Percentiles rank a stretch among this genome's conserved stretches.
Evolutionary conservation across 2,329 filamentous ascomycete genomes (phyloP).

Genomic region (Xylaria sp.): DNA sequence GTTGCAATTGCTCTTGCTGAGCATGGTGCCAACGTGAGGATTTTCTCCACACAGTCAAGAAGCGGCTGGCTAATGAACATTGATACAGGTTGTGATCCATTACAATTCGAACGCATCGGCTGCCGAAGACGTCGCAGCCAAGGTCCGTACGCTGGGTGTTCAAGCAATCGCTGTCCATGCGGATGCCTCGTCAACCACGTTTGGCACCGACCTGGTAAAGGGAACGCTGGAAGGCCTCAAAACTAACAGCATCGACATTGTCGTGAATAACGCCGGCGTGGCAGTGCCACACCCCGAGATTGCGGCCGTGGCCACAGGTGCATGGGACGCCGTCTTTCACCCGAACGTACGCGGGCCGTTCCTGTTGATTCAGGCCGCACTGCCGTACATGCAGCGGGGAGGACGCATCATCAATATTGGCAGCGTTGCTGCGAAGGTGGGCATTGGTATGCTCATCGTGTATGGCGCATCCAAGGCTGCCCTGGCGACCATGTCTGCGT

Average conservation of each 20-base stretch:
- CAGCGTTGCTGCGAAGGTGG: slow-evolving; percentile 14
- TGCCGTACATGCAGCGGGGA: slow-evolving; percentile 49
- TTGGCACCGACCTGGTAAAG: not conserved
- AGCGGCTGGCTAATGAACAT: not conserved
- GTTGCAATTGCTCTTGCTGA: slow-evolving; percentile 55
- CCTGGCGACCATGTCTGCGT: not conserved
- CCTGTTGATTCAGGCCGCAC: slow-evolving; percentile 45
- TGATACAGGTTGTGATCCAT: not conserved
- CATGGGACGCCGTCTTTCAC: slow-evolving; percentile 38
- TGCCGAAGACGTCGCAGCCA: not conserved
- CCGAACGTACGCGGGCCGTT: slow-evolving; percentile 47
- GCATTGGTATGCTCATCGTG: not conserved
- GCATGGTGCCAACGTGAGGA: slow-evolving; percentile 52
- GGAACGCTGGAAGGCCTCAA: not conserved
- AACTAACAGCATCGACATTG: slow-evolving; percentile 43
- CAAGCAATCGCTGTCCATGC: not conserved
- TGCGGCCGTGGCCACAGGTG: not conserved
- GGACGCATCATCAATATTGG: slow-evolving; percentile 53
- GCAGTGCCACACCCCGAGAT: slow-evolving; percentile 10
- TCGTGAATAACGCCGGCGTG: slow-evolving; percentile 24
- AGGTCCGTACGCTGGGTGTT: not conserved
- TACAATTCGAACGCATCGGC: not conserved
- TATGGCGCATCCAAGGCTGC: not conserved
- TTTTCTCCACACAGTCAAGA: not conserved
- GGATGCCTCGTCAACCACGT: not conserved